A percentile compares a stretch with the other conserved stretches of the same genome.
Evolutionary conservation across 2,329 filamentous ascomycete species (phyloP).

Genomic region (Aspergillus ochraceus): DNA sequence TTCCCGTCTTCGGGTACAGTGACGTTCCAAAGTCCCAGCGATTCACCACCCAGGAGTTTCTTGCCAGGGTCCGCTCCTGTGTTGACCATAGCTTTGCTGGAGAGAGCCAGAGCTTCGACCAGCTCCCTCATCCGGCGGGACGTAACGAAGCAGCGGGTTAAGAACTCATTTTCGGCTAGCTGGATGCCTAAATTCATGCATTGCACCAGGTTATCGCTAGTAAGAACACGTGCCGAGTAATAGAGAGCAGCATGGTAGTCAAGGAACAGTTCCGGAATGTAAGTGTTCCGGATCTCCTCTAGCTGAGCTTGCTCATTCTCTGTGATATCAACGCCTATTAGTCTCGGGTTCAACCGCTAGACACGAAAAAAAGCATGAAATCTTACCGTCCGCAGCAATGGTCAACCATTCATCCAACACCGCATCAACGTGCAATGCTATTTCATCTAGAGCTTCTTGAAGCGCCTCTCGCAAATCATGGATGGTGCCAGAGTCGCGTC

Average conservation of each 20-base stretch:
- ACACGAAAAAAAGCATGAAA: background rate
- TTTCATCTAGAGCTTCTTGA: conserved; percentile 54
- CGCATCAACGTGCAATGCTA: conserved; percentile 59
- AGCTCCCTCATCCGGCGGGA: conserved; percentile 72
- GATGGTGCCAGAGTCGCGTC: conserved; percentile 34
- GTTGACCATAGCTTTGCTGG: conserved; percentile 68
- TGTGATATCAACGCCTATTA: conserved; percentile 24
- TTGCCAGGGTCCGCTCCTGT: conserved; percentile 47
- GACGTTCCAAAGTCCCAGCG: conserved; percentile 42
- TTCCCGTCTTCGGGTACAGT: conserved; percentile 26
- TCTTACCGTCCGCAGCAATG: conserved; percentile 56
- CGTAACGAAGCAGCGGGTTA: conserved; percentile 64
- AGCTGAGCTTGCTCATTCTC: conserved; percentile 62
- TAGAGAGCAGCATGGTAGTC: conserved; percentile 81
- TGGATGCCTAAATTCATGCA: conserved; percentile 85
- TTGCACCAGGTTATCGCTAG: conserved; percentile 74
- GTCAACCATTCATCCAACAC: conserved; percentile 66
- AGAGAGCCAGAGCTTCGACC: conserved; percentile 72
- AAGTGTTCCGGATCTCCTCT: conserved; percentile 67
- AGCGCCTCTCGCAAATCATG: conserved; percentile 58
- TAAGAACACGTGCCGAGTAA: conserved; percentile 71
- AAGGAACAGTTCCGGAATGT: conserved; percentile 82
- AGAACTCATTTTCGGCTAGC: conserved; percentile 67
- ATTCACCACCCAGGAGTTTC: conserved; percentile 39
- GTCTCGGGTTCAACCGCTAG: background rate